Conservation (phyloP, 371 early-diverging fungal species). For the Dipsacomyces acuminosporus region DNA sequence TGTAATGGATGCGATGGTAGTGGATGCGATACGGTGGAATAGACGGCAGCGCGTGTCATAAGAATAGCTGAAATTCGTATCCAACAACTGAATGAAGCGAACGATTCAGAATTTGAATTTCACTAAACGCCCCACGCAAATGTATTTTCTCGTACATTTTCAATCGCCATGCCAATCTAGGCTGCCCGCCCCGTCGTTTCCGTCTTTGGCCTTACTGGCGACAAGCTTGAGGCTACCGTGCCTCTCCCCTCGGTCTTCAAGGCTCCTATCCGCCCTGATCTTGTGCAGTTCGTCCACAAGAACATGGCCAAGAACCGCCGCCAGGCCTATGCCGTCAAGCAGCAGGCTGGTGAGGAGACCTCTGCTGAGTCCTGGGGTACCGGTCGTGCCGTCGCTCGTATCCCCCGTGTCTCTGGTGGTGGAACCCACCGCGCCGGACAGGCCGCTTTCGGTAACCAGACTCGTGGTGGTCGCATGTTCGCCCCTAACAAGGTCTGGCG, state of each 20-base stretch:
- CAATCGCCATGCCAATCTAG: conserved; percentile 16
- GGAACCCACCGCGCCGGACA: conserved; percentile 99
- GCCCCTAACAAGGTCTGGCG: conserved; percentile 99
- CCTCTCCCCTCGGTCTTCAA: conserved; percentile 96
- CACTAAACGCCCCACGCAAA: neutral
- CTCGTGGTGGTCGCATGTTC: conserved; percentile 99
- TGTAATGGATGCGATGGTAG: too few species aligned
- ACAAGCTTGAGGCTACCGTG: conserved; percentile 67
- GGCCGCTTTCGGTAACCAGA: conserved; percentile 99
- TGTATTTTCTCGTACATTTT: too few species aligned
- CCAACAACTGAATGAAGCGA: too few species aligned
- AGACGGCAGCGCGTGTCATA: too few species aligned
- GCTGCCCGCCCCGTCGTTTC: conserved; percentile 76
- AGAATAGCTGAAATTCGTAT: too few species aligned
- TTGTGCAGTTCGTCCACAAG: conserved; percentile 96
- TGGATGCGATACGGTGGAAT: too few species aligned
- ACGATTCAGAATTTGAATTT: neutral
- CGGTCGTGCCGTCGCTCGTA: conserved; percentile 99
- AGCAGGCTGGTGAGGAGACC: conserved; percentile 99
- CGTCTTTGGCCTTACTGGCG: conserved; percentile 81
- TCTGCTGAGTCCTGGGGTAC: conserved; percentile 99
- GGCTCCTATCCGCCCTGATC: conserved; percentile 97
- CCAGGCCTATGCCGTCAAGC: conserved; percentile 98
- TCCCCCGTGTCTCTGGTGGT: conserved; percentile 98
- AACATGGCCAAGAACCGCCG: conserved; percentile 99